phyloP scores from a whole-genome alignment of 148 eudicot species.

The Spergularia bocconei region DNA sequence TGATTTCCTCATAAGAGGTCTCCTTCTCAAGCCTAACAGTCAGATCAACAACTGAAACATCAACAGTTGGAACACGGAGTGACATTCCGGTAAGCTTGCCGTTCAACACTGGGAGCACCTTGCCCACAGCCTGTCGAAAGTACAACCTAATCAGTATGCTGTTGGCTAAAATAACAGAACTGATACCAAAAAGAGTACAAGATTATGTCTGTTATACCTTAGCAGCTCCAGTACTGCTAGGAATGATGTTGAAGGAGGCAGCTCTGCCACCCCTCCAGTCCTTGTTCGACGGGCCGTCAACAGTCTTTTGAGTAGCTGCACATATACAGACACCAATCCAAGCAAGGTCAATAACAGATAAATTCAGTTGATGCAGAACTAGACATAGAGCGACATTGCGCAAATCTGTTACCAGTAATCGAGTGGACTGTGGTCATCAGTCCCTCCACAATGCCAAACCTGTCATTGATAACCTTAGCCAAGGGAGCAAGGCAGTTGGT shows the following conservation, averaged over 20 bases:
- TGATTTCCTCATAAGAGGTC: constrained; percentile 55
- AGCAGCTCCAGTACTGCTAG: constrained; percentile 82
- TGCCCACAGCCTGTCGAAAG: constrained; percentile 58
- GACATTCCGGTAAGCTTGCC: constrained; percentile 79
- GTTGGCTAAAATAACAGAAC: neutral
- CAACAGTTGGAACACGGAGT: constrained; percentile 68
- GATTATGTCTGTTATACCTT: constrained; percentile 35
- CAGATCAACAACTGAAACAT: constrained; percentile 77
- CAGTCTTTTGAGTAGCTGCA: constrained; percentile 68
- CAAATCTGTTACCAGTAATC: constrained; percentile 45
- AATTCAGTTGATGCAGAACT: neutral
- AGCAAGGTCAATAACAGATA: neutral
- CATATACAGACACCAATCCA: neutral
- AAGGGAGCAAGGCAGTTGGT: constrained; percentile 83
- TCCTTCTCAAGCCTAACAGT: constrained; percentile 65
- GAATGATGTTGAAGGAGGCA: constrained; percentile 74
- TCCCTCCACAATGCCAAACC: constrained; percentile 76
- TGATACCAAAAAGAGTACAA: neutral
- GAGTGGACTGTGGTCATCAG: constrained; percentile 79
- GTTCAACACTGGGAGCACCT: constrained; percentile 65
- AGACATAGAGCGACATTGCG: neutral
- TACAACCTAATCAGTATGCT: neutral
- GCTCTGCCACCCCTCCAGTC: constrained; percentile 88
- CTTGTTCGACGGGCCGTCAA: constrained; percentile 69
- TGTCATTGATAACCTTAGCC: constrained; percentile 72